Evolutionary conservation across 495 filamentous ascomycete species (phyloP).

Genomic region (Penicillium coffeae): DNA sequence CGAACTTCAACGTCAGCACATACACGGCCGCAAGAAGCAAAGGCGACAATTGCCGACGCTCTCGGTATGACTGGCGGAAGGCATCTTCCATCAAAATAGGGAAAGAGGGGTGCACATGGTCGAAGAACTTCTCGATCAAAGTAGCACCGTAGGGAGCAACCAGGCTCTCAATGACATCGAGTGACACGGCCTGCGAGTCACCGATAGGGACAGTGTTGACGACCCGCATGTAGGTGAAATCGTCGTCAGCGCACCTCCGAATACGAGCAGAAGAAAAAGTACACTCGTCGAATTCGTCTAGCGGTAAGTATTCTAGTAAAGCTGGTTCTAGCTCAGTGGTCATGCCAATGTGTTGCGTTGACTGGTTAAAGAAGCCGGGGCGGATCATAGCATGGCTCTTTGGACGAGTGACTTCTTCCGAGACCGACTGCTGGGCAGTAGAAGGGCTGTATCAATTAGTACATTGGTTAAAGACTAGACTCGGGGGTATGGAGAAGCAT

Average conservation of each 20-base stretch:
- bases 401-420: conserved; percentile 24
- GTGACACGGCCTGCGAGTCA: conserved; percentile 53
- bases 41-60: conserved; percentile 74
- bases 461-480: neutral
- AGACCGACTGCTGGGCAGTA: conserved; percentile 14
- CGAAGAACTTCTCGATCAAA: conserved; percentile 83
- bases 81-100: conserved; percentile 85
- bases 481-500: conserved; percentile 7
- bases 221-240: conserved; percentile 77
- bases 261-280: conserved; percentile 45
- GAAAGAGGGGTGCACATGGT: conserved; percentile 82
- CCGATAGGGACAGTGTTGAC: conserved; percentile 31
- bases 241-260: conserved; percentile 73
- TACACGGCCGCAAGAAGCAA: conserved; percentile 86
- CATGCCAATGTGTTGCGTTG: conserved; percentile 50
- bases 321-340: conserved; percentile 52
- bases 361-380: conserved; percentile 41
- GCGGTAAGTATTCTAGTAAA: conserved; percentile 43
- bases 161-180: conserved; percentile 76
- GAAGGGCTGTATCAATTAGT: conserved; percentile 20
- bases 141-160: conserved; percentile 78
- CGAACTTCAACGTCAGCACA: conserved; percentile 86
- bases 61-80: conserved; percentile 81
- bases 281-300: conserved; percentile 42
- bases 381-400: conserved; percentile 28